A percentile compares a stretch with the other conserved stretches of the same genome.
These are phyloP conservation scores for Scedosporium dehoogii DNA, from an alignment of 2,329 filamentous ascomycete species.

Conservation along the genomic window DNA sequence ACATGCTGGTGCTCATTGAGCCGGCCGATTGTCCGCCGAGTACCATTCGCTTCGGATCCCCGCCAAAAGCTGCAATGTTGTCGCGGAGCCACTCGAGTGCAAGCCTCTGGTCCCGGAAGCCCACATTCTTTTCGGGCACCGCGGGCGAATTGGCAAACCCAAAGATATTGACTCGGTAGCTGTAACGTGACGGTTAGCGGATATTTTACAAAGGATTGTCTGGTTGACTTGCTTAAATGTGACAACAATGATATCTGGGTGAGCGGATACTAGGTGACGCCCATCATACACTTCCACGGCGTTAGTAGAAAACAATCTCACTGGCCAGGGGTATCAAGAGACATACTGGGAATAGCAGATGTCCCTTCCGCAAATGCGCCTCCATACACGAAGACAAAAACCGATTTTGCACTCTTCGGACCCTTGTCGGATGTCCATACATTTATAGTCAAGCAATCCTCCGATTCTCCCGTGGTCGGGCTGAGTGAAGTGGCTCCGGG, in stretches of 20 bases:
- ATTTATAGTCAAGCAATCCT: conserved; percentile 36
- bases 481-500: conserved; percentile 9
- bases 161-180: conserved; percentile 41
- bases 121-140: conserved; percentile 38
- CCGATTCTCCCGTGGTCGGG: conserved; percentile 29
- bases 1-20: conserved; percentile 22
- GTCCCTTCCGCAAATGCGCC: conserved; percentile 26
- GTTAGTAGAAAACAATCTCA: background rate
- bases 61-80: conserved; percentile 40
- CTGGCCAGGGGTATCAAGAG: background rate
- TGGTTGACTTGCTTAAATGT: background rate
- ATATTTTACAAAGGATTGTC: background rate
- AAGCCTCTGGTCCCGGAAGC: conserved; percentile 38
- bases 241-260: conserved; percentile 1
- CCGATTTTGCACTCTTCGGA: conserved; percentile 24
- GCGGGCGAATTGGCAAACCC: conserved; percentile 37
- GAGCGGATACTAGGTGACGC: background rate
- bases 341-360: background rate
- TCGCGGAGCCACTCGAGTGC: conserved; percentile 41
- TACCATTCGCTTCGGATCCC: conserved; percentile 35
- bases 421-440: conserved; percentile 29
- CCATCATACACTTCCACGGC: background rate
- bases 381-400: conserved; percentile 47
- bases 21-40: conserved; percentile 46
- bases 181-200: conserved; percentile 14